Evolutionary conservation across 164 flowering plant genomes (phyloP), one percentile per base, ranked within the genome.

Genomic region (Buxus sempervirens): DNA sequence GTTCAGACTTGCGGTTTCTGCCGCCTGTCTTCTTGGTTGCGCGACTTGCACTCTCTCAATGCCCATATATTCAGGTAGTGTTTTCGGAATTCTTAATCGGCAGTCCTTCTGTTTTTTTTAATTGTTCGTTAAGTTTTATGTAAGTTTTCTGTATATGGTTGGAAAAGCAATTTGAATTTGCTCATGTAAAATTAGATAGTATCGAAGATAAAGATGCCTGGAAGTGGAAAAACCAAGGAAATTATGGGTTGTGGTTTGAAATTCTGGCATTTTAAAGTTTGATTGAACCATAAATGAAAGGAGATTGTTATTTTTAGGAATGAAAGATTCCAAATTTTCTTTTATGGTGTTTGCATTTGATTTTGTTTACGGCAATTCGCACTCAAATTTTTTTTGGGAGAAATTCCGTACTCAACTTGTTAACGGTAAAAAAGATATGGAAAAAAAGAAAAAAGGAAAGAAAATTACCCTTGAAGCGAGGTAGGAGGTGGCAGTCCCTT

Each of bases 61-160:
- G 96, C 96, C 98, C 13, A 70, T 91, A 0, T 86, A 81, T 58
- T 87, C 97, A 0, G 97, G 98, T 93, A 79, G 59, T 18, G n/a
- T 16, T 6, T 4, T 19, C 63, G 27, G 41, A 14, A 14, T 21
- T 19, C 36, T 6, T 64, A 4, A 1, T 54, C 10, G 12, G 1
- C 23, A 7, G 5, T 55, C 41, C 20, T 27, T 18, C 14, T 38
- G 21, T 57, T 48, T 28, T 7, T 20, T 60, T 32, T 27, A 48
- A 45, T 10, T 45, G 18, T 45, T 15, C 12, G 1, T 45, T 10
- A 10, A 45, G 51, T 10, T 45, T 10, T 6, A 15, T 10, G 51
- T 45, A 5, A 10, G 51, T 10, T 4, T 45, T 45, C 9, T 32
- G 38, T 32, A 3, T 32, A 32, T 3, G 7, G 7, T n/a, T 32